Conservation (phyloP, 768 basidiomycete genomes). For the Podaxis sp. region DNA sequence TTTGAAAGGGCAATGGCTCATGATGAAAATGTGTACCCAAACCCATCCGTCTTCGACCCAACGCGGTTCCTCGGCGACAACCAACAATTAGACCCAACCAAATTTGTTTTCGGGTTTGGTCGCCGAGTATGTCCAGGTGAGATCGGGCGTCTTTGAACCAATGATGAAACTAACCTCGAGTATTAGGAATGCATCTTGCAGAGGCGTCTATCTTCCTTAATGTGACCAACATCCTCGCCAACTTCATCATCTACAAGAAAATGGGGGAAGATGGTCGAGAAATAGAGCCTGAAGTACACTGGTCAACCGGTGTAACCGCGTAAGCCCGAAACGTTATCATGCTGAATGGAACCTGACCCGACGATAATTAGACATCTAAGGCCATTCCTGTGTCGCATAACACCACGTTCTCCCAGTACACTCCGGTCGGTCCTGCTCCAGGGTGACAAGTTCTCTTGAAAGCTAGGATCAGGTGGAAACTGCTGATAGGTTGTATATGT, state of each 20-base stretch:
- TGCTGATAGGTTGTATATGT: neutral
- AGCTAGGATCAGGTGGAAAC: neutral
- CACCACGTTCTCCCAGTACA: slow-evolving; percentile 20
- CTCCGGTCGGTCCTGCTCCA: neutral
- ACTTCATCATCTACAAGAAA: slow-evolving; percentile 37
- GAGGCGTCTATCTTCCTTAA: slow-evolving; percentile 34
- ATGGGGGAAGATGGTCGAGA: slow-evolving; percentile 31
- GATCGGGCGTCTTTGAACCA: neutral
- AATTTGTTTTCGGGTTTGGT: slow-evolving; percentile 36
- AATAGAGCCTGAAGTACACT: slow-evolving; percentile 33
- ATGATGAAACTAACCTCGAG: neutral
- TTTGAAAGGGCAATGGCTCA: slow-evolving; percentile 30
- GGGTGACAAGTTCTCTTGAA: neutral
- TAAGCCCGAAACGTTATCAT: slow-evolving; percentile 15
- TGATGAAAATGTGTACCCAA: slow-evolving; percentile 34
- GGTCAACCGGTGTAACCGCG: slow-evolving; percentile 28
- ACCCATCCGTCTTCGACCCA: slow-evolving; percentile 34
- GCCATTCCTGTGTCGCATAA: slow-evolving; percentile 25
- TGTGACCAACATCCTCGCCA: slow-evolving; percentile 33
- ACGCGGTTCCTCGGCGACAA: slow-evolving; percentile 29
- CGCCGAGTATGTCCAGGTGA: slow-evolving; percentile 30
- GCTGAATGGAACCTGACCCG: neutral
- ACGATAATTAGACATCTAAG: slow-evolving; percentile 20
- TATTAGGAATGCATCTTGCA: slow-evolving; percentile 28
- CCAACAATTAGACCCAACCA: slow-evolving; percentile 29